Percentiles rank a stretch among this genome's conserved stretches.
Evolutionary conservation across 345 rosid genomes (phyloP).

Genomic region (Microcos paniculata): DNA sequence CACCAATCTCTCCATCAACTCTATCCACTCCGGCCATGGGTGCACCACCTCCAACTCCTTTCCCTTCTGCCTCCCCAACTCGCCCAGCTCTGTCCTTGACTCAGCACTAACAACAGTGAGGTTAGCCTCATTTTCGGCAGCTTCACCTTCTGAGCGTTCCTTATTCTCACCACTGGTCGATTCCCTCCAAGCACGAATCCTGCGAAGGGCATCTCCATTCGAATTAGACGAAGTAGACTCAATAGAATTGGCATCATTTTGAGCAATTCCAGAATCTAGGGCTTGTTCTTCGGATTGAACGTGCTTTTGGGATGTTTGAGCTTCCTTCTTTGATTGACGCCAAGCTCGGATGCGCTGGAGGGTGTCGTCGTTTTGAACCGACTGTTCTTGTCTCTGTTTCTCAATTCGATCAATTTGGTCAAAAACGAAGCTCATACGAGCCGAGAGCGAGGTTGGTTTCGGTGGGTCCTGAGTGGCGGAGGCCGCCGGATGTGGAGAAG

Average conservation of each 20-base stretch:
- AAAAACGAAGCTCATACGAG: constrained; percentile 87
- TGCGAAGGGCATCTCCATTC: constrained; percentile 6
- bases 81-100: constrained; percentile 9
- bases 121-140: not conserved
- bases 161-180: not conserved
- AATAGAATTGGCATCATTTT: not conserved
- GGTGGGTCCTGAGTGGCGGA: constrained; percentile 29
- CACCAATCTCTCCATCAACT: constrained; percentile 81
- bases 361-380: constrained; percentile 56
- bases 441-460: constrained; percentile 74
- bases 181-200: constrained; percentile 12
- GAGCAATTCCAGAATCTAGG: not conserved
- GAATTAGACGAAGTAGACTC: not conserved
- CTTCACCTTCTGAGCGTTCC: not conserved
- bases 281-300: constrained; percentile 13
- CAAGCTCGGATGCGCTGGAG: constrained; percentile 87
- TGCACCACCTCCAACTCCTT: no score
- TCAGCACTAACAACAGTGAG: not conserved
- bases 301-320: constrained; percentile 22
- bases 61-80: constrained; percentile 28
- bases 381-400: constrained; percentile 41
- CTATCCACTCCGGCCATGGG: constrained; percentile 99
- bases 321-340: no score
- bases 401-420: constrained; percentile 88
- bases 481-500: constrained; percentile 21